Evolutionary conservation across 352 stramenopile species (phyloP), one percentile per base, ranked within the genome.

Genomic region (Blastocystis sp.): DNA sequence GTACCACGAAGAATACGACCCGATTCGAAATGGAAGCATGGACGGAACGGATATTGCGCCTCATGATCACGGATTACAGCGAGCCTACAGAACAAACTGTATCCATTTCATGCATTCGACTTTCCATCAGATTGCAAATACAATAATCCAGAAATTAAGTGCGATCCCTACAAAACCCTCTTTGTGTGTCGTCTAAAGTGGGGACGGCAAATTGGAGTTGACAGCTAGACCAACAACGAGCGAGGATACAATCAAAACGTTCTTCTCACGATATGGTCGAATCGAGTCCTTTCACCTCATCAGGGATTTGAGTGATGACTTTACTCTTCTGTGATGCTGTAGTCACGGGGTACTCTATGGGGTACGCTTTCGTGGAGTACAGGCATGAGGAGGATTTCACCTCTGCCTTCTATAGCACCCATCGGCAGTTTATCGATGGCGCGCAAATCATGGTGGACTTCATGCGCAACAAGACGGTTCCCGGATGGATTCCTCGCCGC

Each of bases 1-100:
- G 78, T 88, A 88, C 24, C 78, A 79, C 78, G 40, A 76, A 48
- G 78, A 88, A 34, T 88, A 88, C 48, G 78, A 88, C 61, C 78
- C 78, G 7, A 78, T 88, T 64, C 64, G 78, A 78, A 88, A 88
- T 57, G 78, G 78, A 59, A 88, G 78, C 42, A 88, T 88, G 64
- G 78, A 88, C 66, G 78, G 78, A 78, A 88, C 78, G 3, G 78
- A 88, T 78, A 65, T 88, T 57, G 21, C 21, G 19, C 19, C 78
- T 88, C 78, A 88, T 88, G 78, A 88, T 76, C 64, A 70, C 19
- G 78, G 78, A 77, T 88, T 88, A 52, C 42, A 76, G 19, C 42
- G 78, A 77, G 78, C 78, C 19, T 88, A 79, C 62, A 14, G 48
- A 3, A 76, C 43, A 34, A 52, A 84, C 69, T 84, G 74, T 84